Evolutionary conservation across 345 rosid genomes (phyloP), one percentile per base, ranked within the genome.

Genomic region (Psidium friedrichsthalianum): DNA sequence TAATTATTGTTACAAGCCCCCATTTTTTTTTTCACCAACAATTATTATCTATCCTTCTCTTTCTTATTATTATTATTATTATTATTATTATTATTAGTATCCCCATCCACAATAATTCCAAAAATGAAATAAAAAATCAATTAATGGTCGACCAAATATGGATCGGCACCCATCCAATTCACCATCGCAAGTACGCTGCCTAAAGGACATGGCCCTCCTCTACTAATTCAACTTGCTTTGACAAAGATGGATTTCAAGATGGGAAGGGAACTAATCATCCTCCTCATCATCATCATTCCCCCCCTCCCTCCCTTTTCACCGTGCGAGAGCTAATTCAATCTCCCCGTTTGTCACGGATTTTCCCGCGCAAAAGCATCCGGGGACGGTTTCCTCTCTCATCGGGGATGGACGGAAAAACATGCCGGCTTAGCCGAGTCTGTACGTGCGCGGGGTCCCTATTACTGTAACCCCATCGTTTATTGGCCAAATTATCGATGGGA

Each of bases 1-100:
- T 93, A 93, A 95, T 94, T 88, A 93, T 95, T 93, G 95, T 90
- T 91, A 88, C 21, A 87, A 86, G 51, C 90, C 55, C 54, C 90
- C 86, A 88, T 36, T 36, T 36, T 36, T 88, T 59, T 87, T 85
- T 82, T 85, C 87, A 84, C 83, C 86, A 83, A n/a, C 87, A 22
- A 83, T 29, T 80, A 83, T n/a, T 86, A 84, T 83, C 16, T 0
- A 6, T 8, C 22, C 22, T 11, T 2, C 44, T 6, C 2, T 0
- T 5, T 59, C 2, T 40, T 40, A n/a, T 25, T 9, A 40, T 52
- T 5, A 36, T 36, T 36, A 36, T 36, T 36, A 36, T 36, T 36
- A 36, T 36, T 36, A 36, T 36, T 36, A 36, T 36, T 36, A 36
- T 36, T 36, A 36, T 36, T 36, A 36, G n/a, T 36, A 36, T 36